phyloP scores from a whole-genome alignment of 208 protist genomes.

The Herpetomonas samuelpessoai region DNA sequence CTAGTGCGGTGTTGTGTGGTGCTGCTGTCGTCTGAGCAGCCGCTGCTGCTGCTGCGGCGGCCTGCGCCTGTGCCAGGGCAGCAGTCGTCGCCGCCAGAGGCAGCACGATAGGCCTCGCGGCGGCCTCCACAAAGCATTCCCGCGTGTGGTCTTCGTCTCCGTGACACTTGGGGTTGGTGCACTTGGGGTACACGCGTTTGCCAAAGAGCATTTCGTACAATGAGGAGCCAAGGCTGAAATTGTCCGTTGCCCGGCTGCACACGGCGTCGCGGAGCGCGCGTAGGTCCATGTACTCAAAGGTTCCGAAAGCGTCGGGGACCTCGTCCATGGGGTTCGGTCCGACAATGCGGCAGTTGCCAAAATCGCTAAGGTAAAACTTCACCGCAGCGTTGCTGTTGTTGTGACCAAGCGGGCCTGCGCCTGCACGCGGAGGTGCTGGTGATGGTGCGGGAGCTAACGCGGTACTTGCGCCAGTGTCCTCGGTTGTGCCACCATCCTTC shows the following conservation, averaged over 20 bases:
- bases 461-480: conserved; percentile 4
- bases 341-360: conserved; percentile 83
- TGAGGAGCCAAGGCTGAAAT: conserved; percentile 72
- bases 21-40: not conserved
- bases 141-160: conserved; percentile 66
- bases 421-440: no score
- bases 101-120: conserved; percentile 38
- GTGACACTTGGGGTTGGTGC: conserved; percentile 30
- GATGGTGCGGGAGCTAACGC: not conserved
- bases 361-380: conserved; percentile 88
- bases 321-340: conserved; percentile 32
- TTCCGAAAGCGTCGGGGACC: conserved; percentile 65
- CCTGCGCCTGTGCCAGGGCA: not conserved
- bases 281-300: conserved; percentile 88
- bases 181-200: conserved; percentile 66
- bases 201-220: conserved; percentile 78
- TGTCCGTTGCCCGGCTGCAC: conserved; percentile 73
- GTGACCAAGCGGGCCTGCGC: no score
- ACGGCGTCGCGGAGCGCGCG: conserved; percentile 58
- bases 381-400: conserved; percentile 24
- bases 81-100: conserved; percentile 7
- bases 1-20: no score
- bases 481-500: conserved; percentile 7
- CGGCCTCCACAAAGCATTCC: conserved; percentile 65
- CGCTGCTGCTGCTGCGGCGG: not conserved